Evolutionary conservation across 345 rosid genomes (phyloP).

Genomic region (Lepidium aucheri): DNA sequence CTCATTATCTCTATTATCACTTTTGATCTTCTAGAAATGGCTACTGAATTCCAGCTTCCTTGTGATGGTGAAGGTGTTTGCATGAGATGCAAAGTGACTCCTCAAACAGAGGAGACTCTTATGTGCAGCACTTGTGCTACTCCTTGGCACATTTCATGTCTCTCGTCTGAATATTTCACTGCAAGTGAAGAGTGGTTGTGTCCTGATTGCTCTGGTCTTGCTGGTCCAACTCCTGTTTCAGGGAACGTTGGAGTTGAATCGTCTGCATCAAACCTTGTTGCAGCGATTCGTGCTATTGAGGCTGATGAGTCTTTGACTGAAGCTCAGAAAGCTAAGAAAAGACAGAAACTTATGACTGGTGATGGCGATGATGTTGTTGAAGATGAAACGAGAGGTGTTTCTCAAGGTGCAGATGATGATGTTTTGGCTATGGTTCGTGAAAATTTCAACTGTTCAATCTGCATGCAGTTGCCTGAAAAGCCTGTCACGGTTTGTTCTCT

Average conservation of each 20-base stretch:
- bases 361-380: not conserved
- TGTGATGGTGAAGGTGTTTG: constrained; percentile 61
- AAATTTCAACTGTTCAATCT: constrained; percentile 47
- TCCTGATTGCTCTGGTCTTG: constrained; percentile 45
- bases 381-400: too few species aligned
- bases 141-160: constrained; percentile 70
- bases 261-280: constrained; percentile 1
- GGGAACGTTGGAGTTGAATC: not conserved
- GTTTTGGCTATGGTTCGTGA: constrained; percentile 32
- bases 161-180: constrained; percentile 39
- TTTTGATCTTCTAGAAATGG: constrained; percentile 31
- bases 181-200: constrained; percentile 47
- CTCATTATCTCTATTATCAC: too few species aligned
- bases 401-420: too few species aligned
- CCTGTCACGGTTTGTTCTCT: constrained; percentile 58
- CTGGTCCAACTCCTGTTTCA: not conserved
- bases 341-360: constrained; percentile 37
- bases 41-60: constrained; percentile 41
- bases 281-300: constrained; percentile 36
- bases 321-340: constrained; percentile 37
- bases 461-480: constrained; percentile 56
- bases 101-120: constrained; percentile 40
- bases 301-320: constrained; percentile 36
- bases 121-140: constrained; percentile 51
- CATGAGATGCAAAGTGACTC: constrained; percentile 49